Conservation (phyloP, 495 filamentous ascomycete species). For the Daldinia loculata region DNA sequence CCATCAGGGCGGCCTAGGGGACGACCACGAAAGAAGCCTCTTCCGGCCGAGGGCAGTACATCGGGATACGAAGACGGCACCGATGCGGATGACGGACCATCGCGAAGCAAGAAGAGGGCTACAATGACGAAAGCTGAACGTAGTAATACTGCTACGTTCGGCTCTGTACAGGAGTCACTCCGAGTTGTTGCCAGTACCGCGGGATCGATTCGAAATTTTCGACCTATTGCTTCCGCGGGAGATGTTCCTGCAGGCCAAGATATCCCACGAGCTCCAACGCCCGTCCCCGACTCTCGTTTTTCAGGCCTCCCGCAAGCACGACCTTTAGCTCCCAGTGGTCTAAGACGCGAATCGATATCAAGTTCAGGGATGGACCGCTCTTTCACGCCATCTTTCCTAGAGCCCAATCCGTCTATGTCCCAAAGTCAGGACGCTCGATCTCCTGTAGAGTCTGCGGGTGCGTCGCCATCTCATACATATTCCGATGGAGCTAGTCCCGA, state of each 20-base stretch:
- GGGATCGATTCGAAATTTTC: constrained; percentile 84
- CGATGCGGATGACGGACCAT: constrained; percentile 65
- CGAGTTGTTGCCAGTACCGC: constrained; percentile 87
- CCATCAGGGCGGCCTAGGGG: constrained; percentile 58
- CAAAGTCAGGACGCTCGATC: constrained; percentile 52
- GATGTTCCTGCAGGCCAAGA: constrained; percentile 66
- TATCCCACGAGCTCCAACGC: constrained; percentile 81
- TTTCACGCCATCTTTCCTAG: constrained; percentile 18
- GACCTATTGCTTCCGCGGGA: constrained; percentile 72
- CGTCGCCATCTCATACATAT: constrained; percentile 65
- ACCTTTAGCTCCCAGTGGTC: constrained; percentile 27
- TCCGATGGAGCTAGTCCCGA: constrained; percentile 67
- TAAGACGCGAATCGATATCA: constrained; percentile 39
- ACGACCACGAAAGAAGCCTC: constrained; percentile 56
- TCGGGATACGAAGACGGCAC: constrained; percentile 78
- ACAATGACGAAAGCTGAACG: constrained; percentile 74
- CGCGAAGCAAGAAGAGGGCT: constrained; percentile 71
- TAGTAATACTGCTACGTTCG: constrained; percentile 73
- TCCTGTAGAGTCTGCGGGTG: constrained; percentile 56
- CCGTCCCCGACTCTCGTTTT: constrained; percentile 62
- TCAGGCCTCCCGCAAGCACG: constrained; percentile 43
- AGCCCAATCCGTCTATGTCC: constrained; percentile 35
- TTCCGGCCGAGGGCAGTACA: constrained; percentile 58
- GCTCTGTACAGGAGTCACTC: constrained; percentile 77
- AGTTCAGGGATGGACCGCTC: constrained; percentile 19